Evolutionary conservation across 192 early-diverging fungal species (phyloP).

Genomic region (Chytriomyces confervae): DNA sequence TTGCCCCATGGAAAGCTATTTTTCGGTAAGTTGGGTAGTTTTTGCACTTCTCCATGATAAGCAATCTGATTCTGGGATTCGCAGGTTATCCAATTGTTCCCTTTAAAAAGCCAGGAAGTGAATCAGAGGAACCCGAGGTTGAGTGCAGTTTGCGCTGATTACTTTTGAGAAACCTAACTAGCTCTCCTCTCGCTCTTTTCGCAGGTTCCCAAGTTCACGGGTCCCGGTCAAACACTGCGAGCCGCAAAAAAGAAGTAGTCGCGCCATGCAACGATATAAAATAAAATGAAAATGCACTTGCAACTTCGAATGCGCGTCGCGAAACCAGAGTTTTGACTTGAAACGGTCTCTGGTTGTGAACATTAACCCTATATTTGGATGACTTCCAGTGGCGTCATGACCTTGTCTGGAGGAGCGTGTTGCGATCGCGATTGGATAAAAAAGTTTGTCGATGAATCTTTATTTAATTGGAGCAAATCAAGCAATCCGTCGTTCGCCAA

Average conservation of each 20-base stretch:
- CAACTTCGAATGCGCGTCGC: no score
- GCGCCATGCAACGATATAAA: neutral
- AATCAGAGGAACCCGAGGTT: slow-evolving; percentile 21
- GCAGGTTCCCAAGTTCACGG: slow-evolving; percentile 40
- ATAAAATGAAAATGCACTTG: no score
- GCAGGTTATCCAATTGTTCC: slow-evolving; percentile 74
- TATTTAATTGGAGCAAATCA: no score
- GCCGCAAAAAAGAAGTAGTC: slow-evolving; percentile 51
- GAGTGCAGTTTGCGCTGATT: neutral
- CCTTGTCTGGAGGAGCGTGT: no score
- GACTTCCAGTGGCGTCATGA: no score
- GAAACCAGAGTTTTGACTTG: no score
- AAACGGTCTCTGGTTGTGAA: no score
- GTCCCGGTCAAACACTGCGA: slow-evolving; percentile 60
- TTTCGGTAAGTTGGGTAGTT: slow-evolving; percentile 63
- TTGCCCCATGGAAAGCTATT: slow-evolving; percentile 86
- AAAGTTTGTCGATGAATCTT: no score
- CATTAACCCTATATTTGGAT: no score
- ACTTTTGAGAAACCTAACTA: no score
- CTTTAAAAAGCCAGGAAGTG: slow-evolving; percentile 52
- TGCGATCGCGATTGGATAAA: no score
- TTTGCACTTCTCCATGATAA: neutral
- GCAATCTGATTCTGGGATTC: neutral
- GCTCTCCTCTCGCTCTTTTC: neutral
- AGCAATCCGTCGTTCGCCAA: no score